Base-by-base conservation (phyloP, 768 basidiomycete genomes). In the Phanerochaete sordida region DNA sequence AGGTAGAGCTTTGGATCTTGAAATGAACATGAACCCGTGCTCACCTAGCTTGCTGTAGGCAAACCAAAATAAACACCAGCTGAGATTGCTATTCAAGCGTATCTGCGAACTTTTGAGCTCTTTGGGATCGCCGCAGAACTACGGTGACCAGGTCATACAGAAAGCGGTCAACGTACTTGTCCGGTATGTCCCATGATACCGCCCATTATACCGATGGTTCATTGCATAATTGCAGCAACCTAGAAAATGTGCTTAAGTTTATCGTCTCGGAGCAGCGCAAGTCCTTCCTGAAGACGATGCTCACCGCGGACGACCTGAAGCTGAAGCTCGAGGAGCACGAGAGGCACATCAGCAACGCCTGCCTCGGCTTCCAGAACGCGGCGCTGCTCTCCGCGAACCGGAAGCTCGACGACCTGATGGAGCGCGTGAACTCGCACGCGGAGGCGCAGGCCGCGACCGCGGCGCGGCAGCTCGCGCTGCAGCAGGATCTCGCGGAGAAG, bases 381-480 rank as follows among this genome's bases (percentile, higher is more conserved):
- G 37, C 53, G 3, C 35, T 54, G 9, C 53, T 54, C 16, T 12
- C 24, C 6, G 23, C 53, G n/a, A 53, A 54, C 33, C 35, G 37
- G 2, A 43, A 43, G 35, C 35, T 54, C 12, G 53, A 54, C 35
- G 53, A 54, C 21, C 35, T 43, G 21, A 37, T 31, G 53, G 31
- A 33, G 31, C 51, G 27, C 15, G 21, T 53, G 16, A 53, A 53
- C 37, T 54, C 37, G 19, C 53, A 54, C 21, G 13, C 31, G n/a
- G 24, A 39, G 7, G 23, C 23, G 26, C 51, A 53, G 31, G 26
- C 51, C 5, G 51, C 51, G 9, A 53, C 31, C 5, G 51, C 30
- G n/a, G 51, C 51, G 27, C 51, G 35, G 51, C 51, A 53, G 51
- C 51, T 53, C 30, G 51, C 51, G n/a, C 51, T 53, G 19, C 27